Evolutionary conservation across 202 grass and related monocot genomes (phyloP).

Genomic region (Eragrostis tef): DNA sequence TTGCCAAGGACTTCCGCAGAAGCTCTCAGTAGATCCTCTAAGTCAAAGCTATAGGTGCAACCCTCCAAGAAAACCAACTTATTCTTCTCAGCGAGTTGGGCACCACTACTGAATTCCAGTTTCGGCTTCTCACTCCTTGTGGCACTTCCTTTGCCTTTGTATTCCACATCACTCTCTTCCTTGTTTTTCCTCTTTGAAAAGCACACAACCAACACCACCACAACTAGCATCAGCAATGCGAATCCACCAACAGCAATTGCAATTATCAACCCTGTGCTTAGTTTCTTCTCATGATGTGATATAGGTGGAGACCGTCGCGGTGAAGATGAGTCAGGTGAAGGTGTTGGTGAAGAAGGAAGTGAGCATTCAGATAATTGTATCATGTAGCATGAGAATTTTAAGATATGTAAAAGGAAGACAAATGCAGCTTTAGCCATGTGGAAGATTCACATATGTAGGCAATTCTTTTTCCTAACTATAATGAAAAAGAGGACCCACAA

Average conservation of each 20-base stretch:
- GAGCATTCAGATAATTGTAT: constrained; percentile 58
- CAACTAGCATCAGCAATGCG: constrained; percentile 60
- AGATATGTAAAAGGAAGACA: not conserved
- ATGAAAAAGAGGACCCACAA: not conserved
- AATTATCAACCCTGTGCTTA: constrained; percentile 70
- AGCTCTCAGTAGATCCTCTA: constrained; percentile 92
- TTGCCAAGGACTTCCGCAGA: constrained; percentile 97
- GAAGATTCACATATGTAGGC: constrained; percentile 12
- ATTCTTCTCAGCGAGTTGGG: constrained; percentile 79
- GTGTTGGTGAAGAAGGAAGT: constrained; percentile 67
- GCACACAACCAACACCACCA: constrained; percentile 64
- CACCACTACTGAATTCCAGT: constrained; percentile 73
- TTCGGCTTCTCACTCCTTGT: constrained; percentile 70
- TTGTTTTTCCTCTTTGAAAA: constrained; percentile 63
- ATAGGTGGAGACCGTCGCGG: constrained; percentile 2
- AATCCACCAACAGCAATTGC: constrained; percentile 80
- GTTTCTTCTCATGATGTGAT: constrained; percentile 48
- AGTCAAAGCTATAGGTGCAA: constrained; percentile 89
- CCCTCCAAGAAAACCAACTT: constrained; percentile 94
- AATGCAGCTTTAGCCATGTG: constrained; percentile 30
- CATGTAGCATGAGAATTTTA: not conserved
- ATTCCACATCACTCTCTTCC: constrained; percentile 46
- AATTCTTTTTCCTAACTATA: not conserved
- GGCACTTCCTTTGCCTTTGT: constrained; percentile 42
- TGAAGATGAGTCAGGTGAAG: constrained; percentile 53